Percentiles rank a stretch among this genome's conserved stretches.
Conservation (phyloP, 164 flowering plant genomes). For the Vitis vinifera region DNA sequence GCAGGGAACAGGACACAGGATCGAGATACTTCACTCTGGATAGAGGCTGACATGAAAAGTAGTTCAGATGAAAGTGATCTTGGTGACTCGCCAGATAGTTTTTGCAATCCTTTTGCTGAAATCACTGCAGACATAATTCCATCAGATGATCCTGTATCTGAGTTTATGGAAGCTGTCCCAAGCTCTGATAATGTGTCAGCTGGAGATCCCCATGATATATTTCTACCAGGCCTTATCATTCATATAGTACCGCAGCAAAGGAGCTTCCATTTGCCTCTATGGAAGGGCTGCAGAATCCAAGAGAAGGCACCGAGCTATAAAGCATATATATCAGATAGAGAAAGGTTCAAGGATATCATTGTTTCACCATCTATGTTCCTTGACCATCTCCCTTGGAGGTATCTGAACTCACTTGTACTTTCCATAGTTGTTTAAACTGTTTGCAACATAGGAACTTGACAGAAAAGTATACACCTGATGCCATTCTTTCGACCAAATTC, state of each 20-base stretch:
- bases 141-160: slow-evolving; percentile 43
- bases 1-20: slow-evolving; percentile 38
- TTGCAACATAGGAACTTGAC: too few species aligned
- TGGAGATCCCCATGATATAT: slow-evolving; percentile 53
- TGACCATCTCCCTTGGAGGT: slow-evolving; percentile 96
- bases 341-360: slow-evolving; percentile 61
- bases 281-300: slow-evolving; percentile 42
- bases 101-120: slow-evolving; percentile 28
- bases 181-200: slow-evolving; percentile 28
- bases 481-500: neutral
- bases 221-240: slow-evolving; percentile 70
- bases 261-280: slow-evolving; percentile 24
- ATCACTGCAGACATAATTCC: slow-evolving; percentile 12
- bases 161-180: slow-evolving; percentile 47
- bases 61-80: slow-evolving; percentile 14
- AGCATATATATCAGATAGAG: slow-evolving; percentile 64
- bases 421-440: neutral
- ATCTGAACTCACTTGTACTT: neutral
- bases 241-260: slow-evolving; percentile 53
- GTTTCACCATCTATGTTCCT: slow-evolving; percentile 84
- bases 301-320: slow-evolving; percentile 28
- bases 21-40: slow-evolving; percentile 21
- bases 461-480: neutral
- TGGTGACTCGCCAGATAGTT: slow-evolving; percentile 8
- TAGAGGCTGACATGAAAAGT: slow-evolving; percentile 3